A percentile compares a stretch with the other conserved stretches of the same genome.
Evolutionary conservation across 2,329 filamentous ascomycete genomes (phyloP).

Genomic region (Beauveria sp.): DNA sequence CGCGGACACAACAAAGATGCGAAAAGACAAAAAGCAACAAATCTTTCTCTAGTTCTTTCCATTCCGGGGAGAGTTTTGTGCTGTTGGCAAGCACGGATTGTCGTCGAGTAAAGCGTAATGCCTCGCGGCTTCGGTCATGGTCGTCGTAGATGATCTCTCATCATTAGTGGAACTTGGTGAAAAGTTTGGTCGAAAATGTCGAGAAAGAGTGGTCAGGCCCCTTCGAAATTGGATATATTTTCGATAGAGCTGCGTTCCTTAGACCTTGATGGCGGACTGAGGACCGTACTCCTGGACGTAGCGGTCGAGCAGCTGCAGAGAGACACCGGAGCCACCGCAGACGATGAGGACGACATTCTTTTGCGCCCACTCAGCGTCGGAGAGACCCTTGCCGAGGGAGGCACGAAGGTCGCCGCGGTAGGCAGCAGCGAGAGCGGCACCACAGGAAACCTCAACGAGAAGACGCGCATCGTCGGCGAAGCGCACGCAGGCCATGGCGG

Average conservation of each 20-base stretch:
- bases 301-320: conserved; percentile 49
- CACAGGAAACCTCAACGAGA: conserved; percentile 79
- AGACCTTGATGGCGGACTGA: conserved; percentile 26
- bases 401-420: conserved; percentile 58
- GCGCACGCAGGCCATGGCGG: conserved; percentile 66
- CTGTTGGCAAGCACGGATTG: neutral
- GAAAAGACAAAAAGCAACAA: conserved; percentile 5
- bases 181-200: neutral
- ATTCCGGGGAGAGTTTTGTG: neutral
- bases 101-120: neutral
- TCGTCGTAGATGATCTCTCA: neutral
- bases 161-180: neutral
- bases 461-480: conserved; percentile 77
- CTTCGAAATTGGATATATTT: neutral
- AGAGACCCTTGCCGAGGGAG: conserved; percentile 45
- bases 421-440: conserved; percentile 64
- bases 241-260: neutral
- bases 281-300: conserved; percentile 44
- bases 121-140: neutral
- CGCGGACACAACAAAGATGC: neutral
- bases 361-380: conserved; percentile 50
- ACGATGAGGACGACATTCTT: conserved; percentile 78
- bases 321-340: conserved; percentile 70
- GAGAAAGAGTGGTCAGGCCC: neutral
- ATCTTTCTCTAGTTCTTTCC: conserved; percentile 10